Conservation (phyloP, 768 basidiomycete species). For the Auriscalpium orientale region DNA sequence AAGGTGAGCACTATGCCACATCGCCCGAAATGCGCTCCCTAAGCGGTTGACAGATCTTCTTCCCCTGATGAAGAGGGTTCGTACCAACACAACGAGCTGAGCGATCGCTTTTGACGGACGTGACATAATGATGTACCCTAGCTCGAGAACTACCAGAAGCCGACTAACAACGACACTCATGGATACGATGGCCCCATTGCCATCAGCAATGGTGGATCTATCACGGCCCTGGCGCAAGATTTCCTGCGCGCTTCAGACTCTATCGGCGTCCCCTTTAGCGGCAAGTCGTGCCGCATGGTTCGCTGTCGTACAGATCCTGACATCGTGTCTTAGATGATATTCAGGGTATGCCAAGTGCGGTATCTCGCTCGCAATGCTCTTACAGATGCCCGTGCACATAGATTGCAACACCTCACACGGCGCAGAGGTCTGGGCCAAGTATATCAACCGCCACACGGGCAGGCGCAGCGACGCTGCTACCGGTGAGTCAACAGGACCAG, state of each 20-base stretch:
- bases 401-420: constrained; percentile 54
- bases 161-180: constrained; percentile 56
- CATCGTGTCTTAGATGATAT: constrained; percentile 43
- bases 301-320: not conserved
- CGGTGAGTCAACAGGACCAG: constrained; percentile 25
- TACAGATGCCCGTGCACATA: constrained; percentile 9
- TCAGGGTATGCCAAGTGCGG: constrained; percentile 32
- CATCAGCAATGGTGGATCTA: constrained; percentile 61
- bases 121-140: too few species aligned
- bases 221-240: constrained; percentile 59
- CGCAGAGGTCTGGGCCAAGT: constrained; percentile 71
- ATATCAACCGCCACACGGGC: constrained; percentile 68
- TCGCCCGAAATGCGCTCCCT: not conserved
- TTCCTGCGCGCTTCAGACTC: constrained; percentile 58
- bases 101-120: not conserved
- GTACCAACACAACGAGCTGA: constrained; percentile 5
- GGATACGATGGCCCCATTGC: constrained; percentile 71
- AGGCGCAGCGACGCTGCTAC: constrained; percentile 66
- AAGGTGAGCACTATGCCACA: constrained; percentile 32
- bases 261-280: constrained; percentile 57
- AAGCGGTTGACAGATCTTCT: constrained; percentile 41
- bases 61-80: constrained; percentile 63
- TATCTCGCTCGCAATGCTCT: not conserved
- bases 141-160: constrained; percentile 75
- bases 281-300: constrained; percentile 26